Conservation (phyloP, 2,329 filamentous ascomycete genomes). For the Coniochaeta sp. region DNA sequence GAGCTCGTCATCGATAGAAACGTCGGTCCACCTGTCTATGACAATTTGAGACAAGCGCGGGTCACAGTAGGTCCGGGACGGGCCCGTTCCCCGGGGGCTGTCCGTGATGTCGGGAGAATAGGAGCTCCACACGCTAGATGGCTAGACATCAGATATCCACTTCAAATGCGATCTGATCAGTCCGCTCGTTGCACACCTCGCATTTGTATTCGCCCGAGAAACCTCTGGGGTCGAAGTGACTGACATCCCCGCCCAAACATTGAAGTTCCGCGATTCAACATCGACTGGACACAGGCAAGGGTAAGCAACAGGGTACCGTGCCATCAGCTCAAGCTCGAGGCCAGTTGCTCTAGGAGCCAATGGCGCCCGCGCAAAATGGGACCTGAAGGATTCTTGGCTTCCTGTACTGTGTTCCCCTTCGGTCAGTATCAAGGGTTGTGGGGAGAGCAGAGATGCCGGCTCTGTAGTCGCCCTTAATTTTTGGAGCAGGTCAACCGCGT, state of each 20-base stretch:
- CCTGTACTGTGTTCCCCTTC: background rate
- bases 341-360: background rate
- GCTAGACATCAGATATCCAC: background rate
- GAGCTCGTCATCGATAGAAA: slow-evolving; percentile 6
- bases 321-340: background rate
- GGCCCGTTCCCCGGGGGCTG: background rate
- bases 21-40: slow-evolving; percentile 7
- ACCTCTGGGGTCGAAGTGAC: background rate
- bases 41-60: background rate
- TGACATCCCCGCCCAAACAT: background rate
- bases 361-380: background rate
- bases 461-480: background rate
- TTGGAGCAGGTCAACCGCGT: background rate
- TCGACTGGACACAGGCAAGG: background rate
- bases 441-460: background rate
- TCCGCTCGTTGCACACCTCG: background rate
- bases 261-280: background rate
- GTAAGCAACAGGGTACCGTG: background rate
- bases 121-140: background rate
- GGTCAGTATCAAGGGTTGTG: background rate
- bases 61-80: background rate
- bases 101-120: background rate
- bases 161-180: background rate
- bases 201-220: background rate
- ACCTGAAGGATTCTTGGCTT: background rate